Conservation (phyloP, 2,329 filamentous ascomycete genomes). For the Xylariaceae sp. region DNA sequence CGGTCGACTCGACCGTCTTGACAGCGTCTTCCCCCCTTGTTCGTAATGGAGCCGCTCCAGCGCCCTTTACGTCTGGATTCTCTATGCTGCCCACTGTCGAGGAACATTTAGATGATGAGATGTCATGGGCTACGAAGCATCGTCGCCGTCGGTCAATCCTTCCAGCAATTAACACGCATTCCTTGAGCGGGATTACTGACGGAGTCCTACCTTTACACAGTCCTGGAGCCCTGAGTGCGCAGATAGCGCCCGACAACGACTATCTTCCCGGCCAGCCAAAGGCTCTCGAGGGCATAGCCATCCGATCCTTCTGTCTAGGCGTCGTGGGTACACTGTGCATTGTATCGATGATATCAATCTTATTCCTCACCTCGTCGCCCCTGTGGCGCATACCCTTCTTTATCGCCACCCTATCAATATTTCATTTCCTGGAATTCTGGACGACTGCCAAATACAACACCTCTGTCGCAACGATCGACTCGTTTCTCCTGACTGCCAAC, state of each 20-base stretch:
- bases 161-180: conserved; percentile 4
- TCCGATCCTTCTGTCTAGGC: conserved; percentile 52
- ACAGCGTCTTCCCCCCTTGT: neutral
- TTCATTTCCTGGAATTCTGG: conserved; percentile 97
- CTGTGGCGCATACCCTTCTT: conserved; percentile 64
- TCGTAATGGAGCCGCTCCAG: neutral
- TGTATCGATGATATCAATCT: conserved; percentile 30
- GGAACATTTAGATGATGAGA: conserved; percentile 24
- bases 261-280: conserved; percentile 45
- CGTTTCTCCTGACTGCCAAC: conserved; percentile 81
- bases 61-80: conserved; percentile 12
- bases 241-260: conserved; percentile 31
- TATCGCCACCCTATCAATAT: conserved; percentile 61
- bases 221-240: conserved; percentile 29
- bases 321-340: conserved; percentile 36
- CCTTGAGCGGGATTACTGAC: conserved; percentile 23
- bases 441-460: conserved; percentile 83
- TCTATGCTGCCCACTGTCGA: conserved; percentile 17
- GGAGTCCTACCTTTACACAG: conserved; percentile 30
- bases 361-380: conserved; percentile 38
- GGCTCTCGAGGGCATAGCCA: conserved; percentile 54
- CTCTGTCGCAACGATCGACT: conserved; percentile 60
- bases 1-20: neutral
- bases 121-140: conserved; percentile 26
- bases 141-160: conserved; percentile 21